Base-by-base conservation (phyloP, 768 basidiomycete genomes). In the Tephrocybe sp. region DNA sequence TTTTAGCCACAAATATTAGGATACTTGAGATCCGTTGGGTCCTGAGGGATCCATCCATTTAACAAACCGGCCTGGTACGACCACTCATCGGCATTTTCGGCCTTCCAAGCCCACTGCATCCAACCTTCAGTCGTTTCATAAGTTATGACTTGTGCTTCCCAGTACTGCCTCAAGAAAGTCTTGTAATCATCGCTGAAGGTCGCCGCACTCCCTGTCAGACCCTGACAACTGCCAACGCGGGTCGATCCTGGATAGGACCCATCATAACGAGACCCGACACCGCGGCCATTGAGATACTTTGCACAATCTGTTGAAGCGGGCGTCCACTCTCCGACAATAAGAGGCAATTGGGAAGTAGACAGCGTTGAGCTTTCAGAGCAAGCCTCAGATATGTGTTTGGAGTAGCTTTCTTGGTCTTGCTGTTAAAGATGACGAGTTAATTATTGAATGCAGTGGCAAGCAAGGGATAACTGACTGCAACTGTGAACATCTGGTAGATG, bases 251-350 rank as follows among this genome's bases (percentile, higher is more conserved):
- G 64, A 54, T 67, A 81, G 5, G 80, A 69, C 24, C 89, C 89
- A 50, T 84, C 83, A 54, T 77, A 86, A 34, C 86, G 72, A 5
- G 86, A 74, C 3, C 87, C 86, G 31, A 73, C 56, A 2, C 89
- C 90, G 36, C 90, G 82, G 2, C 93, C 93, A 56, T 95, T 95
- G 40, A 97, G 73, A 64, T 88, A 89, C 60, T 79, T 85, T 13
- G 86, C 85, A 55, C 89, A 90, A 59, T 91, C 91, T 6, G 80
- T 92, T 43, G 77, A 68, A 2, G 87, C 87, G 2, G 89, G 79
- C 1, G 87, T 83, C 85, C 89, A 97, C 70, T 97, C 93, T 31
- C 93, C 92, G 19, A 93, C 90, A 36, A 93, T 74, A 15, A 82
- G 76, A 92, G 89, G 92, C 24, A 94, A 76, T 30, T 80, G 74